Percentiles rank a stretch among this genome's conserved stretches.
Conservation (phyloP, 2,329 filamentous ascomycete species). For the Talaromyces islandicus region DNA sequence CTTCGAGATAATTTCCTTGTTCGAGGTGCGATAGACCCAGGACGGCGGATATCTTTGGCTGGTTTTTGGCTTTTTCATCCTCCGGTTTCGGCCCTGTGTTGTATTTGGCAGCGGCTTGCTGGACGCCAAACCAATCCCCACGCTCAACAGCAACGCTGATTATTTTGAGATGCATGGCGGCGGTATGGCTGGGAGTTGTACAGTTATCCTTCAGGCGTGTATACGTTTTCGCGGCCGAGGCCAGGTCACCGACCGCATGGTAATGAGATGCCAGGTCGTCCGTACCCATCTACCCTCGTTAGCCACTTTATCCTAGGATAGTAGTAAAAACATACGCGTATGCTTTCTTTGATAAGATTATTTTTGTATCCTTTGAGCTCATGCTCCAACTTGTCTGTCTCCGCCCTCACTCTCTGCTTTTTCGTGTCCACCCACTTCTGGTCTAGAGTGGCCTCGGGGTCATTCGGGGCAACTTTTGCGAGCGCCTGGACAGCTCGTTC, state of each 20-base stretch:
- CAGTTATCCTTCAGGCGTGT: conserved; percentile 85
- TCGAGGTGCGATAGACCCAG: conserved; percentile 59
- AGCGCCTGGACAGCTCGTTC: conserved; percentile 62
- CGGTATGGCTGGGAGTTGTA: conserved; percentile 73
- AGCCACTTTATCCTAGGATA: too few relatives aligned
- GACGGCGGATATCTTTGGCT: conserved; percentile 60
- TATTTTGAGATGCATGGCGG: conserved; percentile 74
- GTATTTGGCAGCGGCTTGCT: conserved; percentile 54
- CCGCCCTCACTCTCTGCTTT: conserved; percentile 59
- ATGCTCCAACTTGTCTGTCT: conserved; percentile 70
- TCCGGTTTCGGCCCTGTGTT: conserved; percentile 48
- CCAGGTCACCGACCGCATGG: conserved; percentile 69
- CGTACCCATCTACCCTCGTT: conserved; percentile 69
- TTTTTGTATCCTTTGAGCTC: conserved; percentile 93
- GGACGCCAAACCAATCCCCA: conserved; percentile 67
- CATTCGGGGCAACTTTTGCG: conserved; percentile 56
- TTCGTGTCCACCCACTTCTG: conserved; percentile 67
- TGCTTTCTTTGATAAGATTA: conserved; percentile 95
- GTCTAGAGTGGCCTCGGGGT: conserved; percentile 64
- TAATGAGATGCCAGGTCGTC: conserved; percentile 85
- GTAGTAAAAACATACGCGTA: conserved; percentile 60
- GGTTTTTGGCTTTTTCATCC: conserved; percentile 53
- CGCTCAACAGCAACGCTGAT: conserved; percentile 71
- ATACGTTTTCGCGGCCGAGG: conserved; percentile 69
- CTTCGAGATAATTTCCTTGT: conserved; percentile 54